Conservation (phyloP, 345 rosid species). For the Eucalyptus dawsonii region DNA sequence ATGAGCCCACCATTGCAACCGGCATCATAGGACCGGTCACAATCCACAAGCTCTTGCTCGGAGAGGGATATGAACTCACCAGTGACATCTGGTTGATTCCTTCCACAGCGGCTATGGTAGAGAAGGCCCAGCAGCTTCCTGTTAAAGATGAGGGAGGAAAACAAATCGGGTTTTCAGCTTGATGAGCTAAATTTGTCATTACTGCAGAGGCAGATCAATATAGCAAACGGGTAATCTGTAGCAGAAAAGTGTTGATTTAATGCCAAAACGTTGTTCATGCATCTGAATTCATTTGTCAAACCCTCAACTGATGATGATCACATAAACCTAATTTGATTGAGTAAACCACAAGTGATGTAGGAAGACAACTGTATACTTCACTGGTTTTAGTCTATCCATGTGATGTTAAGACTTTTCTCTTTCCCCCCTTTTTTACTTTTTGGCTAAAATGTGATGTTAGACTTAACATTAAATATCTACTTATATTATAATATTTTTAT, state of each 20-base stretch:
- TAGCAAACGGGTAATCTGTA: background rate
- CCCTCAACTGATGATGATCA: background rate
- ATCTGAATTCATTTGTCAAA: background rate
- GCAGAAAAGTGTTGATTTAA: background rate
- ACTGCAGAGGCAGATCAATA: background rate
- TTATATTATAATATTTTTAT: background rate
- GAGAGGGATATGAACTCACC: constrained; percentile 69
- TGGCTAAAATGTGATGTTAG: background rate
- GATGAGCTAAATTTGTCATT: background rate
- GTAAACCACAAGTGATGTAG: background rate
- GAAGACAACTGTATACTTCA: background rate
- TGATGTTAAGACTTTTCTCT: background rate
- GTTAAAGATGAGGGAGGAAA: background rate
- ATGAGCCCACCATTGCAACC: constrained; percentile 95
- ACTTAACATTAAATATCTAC: background rate
- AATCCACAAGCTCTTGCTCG: constrained; percentile 93
- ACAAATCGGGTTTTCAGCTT: background rate
- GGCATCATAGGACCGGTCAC: constrained; percentile 50
- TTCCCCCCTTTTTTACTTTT: background rate
- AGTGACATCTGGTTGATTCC: constrained; percentile 83
- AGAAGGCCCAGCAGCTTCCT: constrained; percentile 99
- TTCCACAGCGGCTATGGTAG: constrained; percentile 78
- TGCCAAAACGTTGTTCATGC: background rate
- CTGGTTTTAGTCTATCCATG: background rate
- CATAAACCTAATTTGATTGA: background rate